Evolutionary conservation across 202 grass and related monocot genomes (phyloP).

Genomic region (Schoenoplectus tabernaemontani): DNA sequence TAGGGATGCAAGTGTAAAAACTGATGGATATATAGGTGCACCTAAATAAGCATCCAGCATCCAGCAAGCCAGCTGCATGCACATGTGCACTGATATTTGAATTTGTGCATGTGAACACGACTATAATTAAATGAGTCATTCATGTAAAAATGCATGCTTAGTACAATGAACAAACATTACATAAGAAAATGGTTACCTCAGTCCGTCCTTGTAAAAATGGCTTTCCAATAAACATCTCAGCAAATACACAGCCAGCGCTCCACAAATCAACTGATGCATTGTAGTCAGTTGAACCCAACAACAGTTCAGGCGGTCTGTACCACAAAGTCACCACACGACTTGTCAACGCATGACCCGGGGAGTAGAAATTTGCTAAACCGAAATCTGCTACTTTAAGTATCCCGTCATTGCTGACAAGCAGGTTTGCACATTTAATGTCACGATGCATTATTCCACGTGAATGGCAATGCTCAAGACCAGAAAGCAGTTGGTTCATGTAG

Average conservation of each 20-base stretch:
- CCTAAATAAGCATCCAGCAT: neutral
- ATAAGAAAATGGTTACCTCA: conserved; percentile 37
- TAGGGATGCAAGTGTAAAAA: neutral
- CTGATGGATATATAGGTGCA: neutral
- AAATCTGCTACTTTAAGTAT: conserved; percentile 92
- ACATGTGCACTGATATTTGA: too few relatives aligned
- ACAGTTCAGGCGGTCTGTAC: conserved; percentile 88
- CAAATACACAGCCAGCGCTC: conserved; percentile 91
- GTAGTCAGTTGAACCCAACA: conserved; percentile 66
- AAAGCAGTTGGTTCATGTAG: conserved; percentile 80
- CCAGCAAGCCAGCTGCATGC: neutral
- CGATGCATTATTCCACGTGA: conserved; percentile 66
- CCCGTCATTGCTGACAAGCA: conserved; percentile 61
- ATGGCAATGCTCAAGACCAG: conserved; percentile 83
- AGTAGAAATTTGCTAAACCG: conserved; percentile 62
- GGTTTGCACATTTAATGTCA: conserved; percentile 88
- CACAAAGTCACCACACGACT: conserved; percentile 82
- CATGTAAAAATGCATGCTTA: neutral
- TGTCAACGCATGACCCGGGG: conserved; percentile 30
- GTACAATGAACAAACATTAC: neutral
- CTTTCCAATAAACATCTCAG: conserved; percentile 50
- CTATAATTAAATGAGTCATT: neutral
- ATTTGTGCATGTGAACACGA: too few relatives aligned
- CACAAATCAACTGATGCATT: conserved; percentile 70
- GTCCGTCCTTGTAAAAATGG: conserved; percentile 86